These are phyloP conservation scores for Geoglossum cookeanum DNA, from an alignment of 2,329 filamentous ascomycete species.

Conservation along the genomic window DNA sequence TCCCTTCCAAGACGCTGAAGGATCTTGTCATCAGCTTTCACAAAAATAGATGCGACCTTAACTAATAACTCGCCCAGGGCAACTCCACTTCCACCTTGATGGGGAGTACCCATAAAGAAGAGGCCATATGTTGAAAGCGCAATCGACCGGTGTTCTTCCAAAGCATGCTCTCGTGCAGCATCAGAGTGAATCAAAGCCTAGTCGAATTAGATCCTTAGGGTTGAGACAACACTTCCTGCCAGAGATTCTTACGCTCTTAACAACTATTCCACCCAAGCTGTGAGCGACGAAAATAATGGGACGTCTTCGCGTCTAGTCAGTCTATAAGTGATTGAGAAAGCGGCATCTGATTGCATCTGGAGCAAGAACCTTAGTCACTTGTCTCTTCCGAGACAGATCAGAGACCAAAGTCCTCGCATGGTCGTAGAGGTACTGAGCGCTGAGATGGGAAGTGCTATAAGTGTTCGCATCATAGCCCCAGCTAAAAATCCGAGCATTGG, in stretches of 20 bases:
- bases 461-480: no score
- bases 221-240: no score
- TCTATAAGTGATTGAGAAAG: not conserved
- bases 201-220: no score
- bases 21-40: not conserved
- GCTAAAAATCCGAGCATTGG: no score
- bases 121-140: slow-evolving; percentile 59
- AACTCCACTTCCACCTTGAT: slow-evolving; percentile 50
- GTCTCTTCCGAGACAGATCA: no score
- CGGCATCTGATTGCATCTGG: no score
- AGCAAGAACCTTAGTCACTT: no score
- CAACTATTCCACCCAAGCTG: slow-evolving; percentile 51
- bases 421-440: no score
- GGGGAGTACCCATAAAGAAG: slow-evolving; percentile 60
- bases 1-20: not conserved
- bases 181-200: slow-evolving; percentile 44
- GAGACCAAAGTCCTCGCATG: no score
- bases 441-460: no score
- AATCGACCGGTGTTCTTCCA: slow-evolving; percentile 40
- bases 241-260: slow-evolving; percentile 31
- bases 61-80: slow-evolving; percentile 44
- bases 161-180: slow-evolving; percentile 23
- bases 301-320: slow-evolving; percentile 14
- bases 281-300: slow-evolving; percentile 63
- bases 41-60: not conserved